These are phyloP conservation scores for Alternaria novae-zelandiae DNA, from an alignment of 2,329 filamentous ascomycete species.

Conservation along the genomic window DNA sequence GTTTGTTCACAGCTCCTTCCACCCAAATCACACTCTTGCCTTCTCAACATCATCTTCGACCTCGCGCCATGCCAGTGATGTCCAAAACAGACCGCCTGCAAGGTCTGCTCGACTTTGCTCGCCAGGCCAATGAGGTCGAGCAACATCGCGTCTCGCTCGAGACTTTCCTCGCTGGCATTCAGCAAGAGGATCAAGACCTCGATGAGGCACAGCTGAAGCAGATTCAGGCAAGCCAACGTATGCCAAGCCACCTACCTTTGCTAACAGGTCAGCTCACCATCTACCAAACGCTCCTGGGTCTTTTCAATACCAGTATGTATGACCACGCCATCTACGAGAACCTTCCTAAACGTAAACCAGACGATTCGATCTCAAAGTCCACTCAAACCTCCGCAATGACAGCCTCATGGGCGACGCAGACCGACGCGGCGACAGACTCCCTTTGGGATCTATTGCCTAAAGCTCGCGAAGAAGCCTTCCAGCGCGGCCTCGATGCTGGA, in stretches of 20 bases:
- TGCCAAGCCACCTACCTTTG: background rate
- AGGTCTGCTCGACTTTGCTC: background rate
- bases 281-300: background rate
- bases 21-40: background rate
- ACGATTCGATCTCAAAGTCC: background rate
- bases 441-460: conserved; percentile 1
- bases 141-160: background rate
- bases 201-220: background rate
- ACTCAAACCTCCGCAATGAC: background rate
- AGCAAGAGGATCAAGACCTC: background rate
- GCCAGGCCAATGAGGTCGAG: background rate
- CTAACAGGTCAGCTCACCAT: conserved; percentile 3
- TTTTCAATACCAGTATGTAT: background rate
- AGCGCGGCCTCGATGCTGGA: background rate
- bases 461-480: conserved; percentile 1
- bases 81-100: background rate
- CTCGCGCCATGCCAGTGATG: background rate
- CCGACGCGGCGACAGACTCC: conserved; percentile 1
- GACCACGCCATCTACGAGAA: background rate
- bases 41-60: background rate
- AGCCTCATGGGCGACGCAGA: background rate
- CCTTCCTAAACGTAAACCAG: background rate
- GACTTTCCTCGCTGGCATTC: background rate
- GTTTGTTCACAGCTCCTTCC: background rate
- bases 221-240: background rate